Evolutionary conservation across 495 filamentous ascomycete genomes (phyloP).

Genomic region (Darksidea phi): DNA sequence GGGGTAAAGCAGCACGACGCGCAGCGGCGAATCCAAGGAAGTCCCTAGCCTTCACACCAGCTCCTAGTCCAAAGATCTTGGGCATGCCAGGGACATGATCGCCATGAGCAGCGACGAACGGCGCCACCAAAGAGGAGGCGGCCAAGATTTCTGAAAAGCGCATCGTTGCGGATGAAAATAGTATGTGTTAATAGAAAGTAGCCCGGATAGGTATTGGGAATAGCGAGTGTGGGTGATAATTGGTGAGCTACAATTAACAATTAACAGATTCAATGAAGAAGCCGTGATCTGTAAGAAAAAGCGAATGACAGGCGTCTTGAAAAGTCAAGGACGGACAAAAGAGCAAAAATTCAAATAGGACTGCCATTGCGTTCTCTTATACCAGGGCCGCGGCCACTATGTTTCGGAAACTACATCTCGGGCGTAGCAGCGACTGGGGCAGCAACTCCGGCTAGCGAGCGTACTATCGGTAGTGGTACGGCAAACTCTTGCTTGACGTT

Average conservation of each 20-base stretch:
- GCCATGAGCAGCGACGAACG: slow-evolving; percentile 29
- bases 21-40: background rate
- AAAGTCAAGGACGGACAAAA: slow-evolving; percentile 16
- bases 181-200: background rate
- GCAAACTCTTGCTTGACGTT: too few species aligned
- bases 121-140: slow-evolving; percentile 17
- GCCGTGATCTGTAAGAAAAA: background rate
- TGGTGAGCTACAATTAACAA: background rate
- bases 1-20: background rate
- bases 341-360: background rate
- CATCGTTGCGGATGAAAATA: slow-evolving; percentile 6
- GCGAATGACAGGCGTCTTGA: slow-evolving; percentile 15
- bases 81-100: slow-evolving; percentile 16
- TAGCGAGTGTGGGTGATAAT: slow-evolving; percentile 12
- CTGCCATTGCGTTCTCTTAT: slow-evolving; percentile 9
- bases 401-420: too few species aligned
- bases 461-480: too few species aligned
- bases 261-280: background rate
- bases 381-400: background rate
- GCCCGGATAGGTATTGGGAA: background rate
- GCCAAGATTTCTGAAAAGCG: slow-evolving; percentile 28
- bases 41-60: slow-evolving; percentile 15
- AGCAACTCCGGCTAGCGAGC: too few species aligned
- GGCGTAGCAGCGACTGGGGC: too few species aligned
- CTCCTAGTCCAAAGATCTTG: slow-evolving; percentile 24